phyloP scores from a whole-genome alignment of 768 basidiomycete species.

The Austroboletus eburneus region DNA sequence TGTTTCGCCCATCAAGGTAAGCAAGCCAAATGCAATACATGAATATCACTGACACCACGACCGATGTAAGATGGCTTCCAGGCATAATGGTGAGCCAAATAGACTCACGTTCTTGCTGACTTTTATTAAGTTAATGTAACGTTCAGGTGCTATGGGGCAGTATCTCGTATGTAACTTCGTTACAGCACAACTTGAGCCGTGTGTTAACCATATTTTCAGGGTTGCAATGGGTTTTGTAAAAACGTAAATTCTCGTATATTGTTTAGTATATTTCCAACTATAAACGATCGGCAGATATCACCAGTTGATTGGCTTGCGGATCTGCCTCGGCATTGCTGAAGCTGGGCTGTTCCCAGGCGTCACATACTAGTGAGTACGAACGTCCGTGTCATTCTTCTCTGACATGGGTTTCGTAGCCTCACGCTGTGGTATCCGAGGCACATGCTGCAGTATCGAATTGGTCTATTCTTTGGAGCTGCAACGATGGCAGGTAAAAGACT shows the following conservation, averaged over 20 bases:
- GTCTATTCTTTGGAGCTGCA: slow-evolving; percentile 62
- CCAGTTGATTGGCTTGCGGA: slow-evolving; percentile 53
- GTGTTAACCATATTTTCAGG: slow-evolving; percentile 30
- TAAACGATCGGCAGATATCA: slow-evolving; percentile 43
- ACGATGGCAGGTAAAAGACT: slow-evolving; percentile 44
- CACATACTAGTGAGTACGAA: slow-evolving; percentile 66
- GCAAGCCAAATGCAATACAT: not conserved
- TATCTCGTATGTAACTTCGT: slow-evolving; percentile 42
- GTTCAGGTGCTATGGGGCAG: slow-evolving; percentile 60
- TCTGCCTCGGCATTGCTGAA: slow-evolving; percentile 63
- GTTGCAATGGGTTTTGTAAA: slow-evolving; percentile 65
- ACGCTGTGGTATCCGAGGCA: slow-evolving; percentile 69
- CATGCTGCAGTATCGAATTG: slow-evolving; percentile 55
- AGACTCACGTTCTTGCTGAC: not conserved
- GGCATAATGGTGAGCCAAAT: slow-evolving; percentile 49
- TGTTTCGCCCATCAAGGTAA: slow-evolving; percentile 59
- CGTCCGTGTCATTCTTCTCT: no score
- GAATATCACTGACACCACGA: not conserved
- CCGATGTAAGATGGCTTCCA: slow-evolving; percentile 51
- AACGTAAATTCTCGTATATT: slow-evolving; percentile 34
- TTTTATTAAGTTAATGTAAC: not conserved
- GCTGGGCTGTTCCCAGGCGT: slow-evolving; percentile 73
- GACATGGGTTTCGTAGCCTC: slow-evolving; percentile 34
- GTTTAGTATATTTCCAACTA: not conserved
- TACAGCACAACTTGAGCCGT: not conserved